Base-by-base conservation (phyloP, 257 asterid genomes). In the Striga asiatica region DNA sequence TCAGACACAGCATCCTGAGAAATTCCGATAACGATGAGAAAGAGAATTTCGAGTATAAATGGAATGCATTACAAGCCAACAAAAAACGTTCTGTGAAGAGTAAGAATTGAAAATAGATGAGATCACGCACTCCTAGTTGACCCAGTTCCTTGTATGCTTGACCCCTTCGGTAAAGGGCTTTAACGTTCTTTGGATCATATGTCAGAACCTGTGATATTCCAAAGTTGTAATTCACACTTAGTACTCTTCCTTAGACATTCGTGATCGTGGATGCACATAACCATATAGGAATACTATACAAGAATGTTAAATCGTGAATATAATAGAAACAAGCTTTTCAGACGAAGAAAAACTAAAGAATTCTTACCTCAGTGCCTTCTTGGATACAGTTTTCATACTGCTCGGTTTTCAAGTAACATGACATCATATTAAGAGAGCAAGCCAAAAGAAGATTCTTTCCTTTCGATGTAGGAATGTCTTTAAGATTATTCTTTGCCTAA, bases 391-490 rank as follows among this genome's bases (percentile, higher is more conserved):
- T 86, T 3, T 84, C 81, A 50, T 74, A 82, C 66, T 82, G 91
- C 42, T 74, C 66, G 54, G 94, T 88, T 76, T 82, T 88, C 74
- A 88, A 72, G 83, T 74, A 88, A 74, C 97, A 92, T 11, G 98
- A 92, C 98, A 88, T 92, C 84, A 82, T 71, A 66, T 92, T 92
- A 70, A 88, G 91, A 48, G 98, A 88, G 76, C 98, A 92, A 5
- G 81, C 84, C 66, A 76, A 68, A 46, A 80, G 76, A 63, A 92
- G 59, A 68, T 50, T 70, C 71, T 85, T 76, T 62, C 88, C 84
- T 63, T 77, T 82, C 12, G 91, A 72, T 37, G 72, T 69, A 42
- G 93, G 88, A 52, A 80, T 54, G 51, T 68, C 87, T 74, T 80
- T 77, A 65, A 92, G 78, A 66, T 82, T 88, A 17, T 81, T 82